Evolutionary conservation across 257 asterid genomes (phyloP).

Genomic region (Solanum peruvianum): DNA sequence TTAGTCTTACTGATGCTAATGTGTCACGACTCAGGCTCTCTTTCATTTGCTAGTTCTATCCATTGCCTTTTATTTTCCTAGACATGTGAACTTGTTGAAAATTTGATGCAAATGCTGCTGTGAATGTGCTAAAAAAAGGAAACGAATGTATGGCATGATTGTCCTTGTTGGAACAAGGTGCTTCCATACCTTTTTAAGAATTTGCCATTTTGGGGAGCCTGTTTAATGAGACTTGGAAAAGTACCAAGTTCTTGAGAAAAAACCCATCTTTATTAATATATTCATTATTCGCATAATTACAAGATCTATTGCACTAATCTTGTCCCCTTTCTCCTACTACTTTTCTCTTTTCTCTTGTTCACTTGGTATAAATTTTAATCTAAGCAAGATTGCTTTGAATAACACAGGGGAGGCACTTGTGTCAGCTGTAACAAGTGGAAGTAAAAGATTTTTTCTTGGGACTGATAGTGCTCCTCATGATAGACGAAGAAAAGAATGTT

Average conservation of each 20-base stretch:
- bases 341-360: not conserved
- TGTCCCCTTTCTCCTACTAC: not conserved
- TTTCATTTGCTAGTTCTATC: not conserved
- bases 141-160: not conserved
- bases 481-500: slow-evolving; percentile 49
- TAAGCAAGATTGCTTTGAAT: not conserved
- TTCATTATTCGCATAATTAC: not conserved
- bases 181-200: not conserved
- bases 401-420: slow-evolving; percentile 74
- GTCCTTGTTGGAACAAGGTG: not conserved
- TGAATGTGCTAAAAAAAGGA: not conserved
- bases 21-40: not conserved
- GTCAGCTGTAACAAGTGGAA: slow-evolving; percentile 86
- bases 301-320: not conserved
- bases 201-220: not conserved
- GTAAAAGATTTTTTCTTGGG: slow-evolving; percentile 68
- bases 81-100: not conserved
- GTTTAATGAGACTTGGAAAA: not conserved
- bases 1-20: not conserved
- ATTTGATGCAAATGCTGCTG: not conserved
- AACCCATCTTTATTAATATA: not conserved
- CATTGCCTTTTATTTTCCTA: not conserved
- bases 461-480: slow-evolving; percentile 98
- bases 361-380: not conserved
- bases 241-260: not conserved